These are phyloP conservation scores for Przewalskia tangutica DNA, from an alignment of 257 asterid genomes.

Conservation along the genomic window DNA sequence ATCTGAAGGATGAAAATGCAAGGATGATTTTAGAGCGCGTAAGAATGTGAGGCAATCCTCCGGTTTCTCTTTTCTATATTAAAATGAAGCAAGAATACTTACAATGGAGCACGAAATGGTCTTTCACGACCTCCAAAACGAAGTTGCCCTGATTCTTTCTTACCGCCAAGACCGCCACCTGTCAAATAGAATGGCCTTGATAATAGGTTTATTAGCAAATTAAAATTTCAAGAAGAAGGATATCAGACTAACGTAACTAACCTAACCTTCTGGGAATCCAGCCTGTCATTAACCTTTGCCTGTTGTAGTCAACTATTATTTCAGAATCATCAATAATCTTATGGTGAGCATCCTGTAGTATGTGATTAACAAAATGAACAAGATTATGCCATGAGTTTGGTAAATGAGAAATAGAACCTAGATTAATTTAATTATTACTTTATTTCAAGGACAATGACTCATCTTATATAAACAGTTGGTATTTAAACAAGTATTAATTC, in stretches of 20 bases:
- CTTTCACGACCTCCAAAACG: constrained; percentile 98
- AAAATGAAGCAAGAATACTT: background rate
- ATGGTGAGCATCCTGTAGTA: constrained; percentile 74
- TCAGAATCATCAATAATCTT: constrained; percentile 74
- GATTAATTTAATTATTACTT: background rate
- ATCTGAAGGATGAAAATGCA: background rate
- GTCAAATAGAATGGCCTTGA: constrained; percentile 11
- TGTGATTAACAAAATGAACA: constrained; percentile 2
- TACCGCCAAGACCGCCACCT: constrained; percentile 99
- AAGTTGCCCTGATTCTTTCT: constrained; percentile 96
- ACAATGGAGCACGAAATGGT: constrained; percentile 17
- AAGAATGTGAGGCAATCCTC: constrained; percentile 9
- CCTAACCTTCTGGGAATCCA: constrained; percentile 99
- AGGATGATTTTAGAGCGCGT: constrained; percentile 46
- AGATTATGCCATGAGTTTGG: constrained; percentile 3
- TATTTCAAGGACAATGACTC: background rate
- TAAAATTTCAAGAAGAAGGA: background rate
- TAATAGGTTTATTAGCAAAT: background rate
- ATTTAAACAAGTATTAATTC: background rate
- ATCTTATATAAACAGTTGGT: background rate
- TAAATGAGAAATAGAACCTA: background rate
- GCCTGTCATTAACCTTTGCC: constrained; percentile 95
- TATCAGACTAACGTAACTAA: constrained; percentile 12
- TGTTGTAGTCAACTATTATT: constrained; percentile 80
- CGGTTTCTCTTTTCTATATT: background rate